phyloP scores from a whole-genome alignment of 2,329 filamentous ascomycete genomes.

The Macrophomina pseudophaseolina region DNA sequence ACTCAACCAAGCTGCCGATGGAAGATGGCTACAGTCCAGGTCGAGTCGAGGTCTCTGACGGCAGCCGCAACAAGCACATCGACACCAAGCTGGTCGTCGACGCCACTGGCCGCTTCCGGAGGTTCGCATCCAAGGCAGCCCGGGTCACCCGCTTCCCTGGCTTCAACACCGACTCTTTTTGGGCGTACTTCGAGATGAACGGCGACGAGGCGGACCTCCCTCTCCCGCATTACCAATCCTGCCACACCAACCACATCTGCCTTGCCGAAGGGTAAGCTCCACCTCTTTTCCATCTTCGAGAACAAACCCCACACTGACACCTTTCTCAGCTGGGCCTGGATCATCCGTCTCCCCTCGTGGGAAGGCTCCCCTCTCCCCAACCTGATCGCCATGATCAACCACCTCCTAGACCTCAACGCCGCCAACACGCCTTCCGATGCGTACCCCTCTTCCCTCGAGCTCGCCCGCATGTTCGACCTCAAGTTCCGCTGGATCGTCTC shows the following conservation, averaged over 20 bases:
- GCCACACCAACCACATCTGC: slow-evolving; percentile 13
- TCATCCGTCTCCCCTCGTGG: slow-evolving; percentile 2
- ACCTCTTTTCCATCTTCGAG: background rate
- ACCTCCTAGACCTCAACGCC: slow-evolving; percentile 10
- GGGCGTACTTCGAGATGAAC: slow-evolving; percentile 3
- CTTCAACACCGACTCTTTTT: slow-evolving; percentile 9
- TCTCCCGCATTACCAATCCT: background rate
- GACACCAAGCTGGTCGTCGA: background rate
- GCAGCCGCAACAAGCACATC: background rate
- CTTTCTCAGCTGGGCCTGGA: background rate
- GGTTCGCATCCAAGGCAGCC: slow-evolving; percentile 1
- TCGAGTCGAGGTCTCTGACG: background rate
- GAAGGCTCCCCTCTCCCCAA: slow-evolving; percentile 1
- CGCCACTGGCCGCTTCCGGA: background rate
- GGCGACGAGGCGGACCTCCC: background rate
- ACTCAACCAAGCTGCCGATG: background rate
- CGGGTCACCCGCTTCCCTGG: background rate
- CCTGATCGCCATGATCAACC: slow-evolving; percentile 11
- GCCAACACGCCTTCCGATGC: slow-evolving; percentile 1
- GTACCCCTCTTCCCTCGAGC: background rate
- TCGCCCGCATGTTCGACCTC: background rate
- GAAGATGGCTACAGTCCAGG: background rate
- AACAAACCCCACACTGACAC: background rate
- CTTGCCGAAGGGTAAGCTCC: slow-evolving; percentile 3
- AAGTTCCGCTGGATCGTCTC: background rate